These are phyloP conservation scores for Paraphaeosphaeria sporulosa DNA, from an alignment of 2,329 filamentous ascomycete genomes.

Conservation along the genomic window DNA sequence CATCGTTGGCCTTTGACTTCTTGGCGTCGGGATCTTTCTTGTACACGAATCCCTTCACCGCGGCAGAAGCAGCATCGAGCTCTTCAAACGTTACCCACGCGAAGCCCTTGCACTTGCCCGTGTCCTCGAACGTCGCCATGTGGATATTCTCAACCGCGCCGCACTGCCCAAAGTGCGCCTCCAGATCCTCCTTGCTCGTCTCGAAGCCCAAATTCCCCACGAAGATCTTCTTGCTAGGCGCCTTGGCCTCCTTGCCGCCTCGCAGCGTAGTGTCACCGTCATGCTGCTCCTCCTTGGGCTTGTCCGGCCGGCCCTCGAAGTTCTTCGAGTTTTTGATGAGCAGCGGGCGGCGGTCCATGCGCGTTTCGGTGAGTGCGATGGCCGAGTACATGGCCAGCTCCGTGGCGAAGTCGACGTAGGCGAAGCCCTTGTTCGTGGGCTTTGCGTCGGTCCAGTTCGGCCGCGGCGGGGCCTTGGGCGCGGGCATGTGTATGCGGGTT, in stretches of 20 bases:
- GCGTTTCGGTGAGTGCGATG: constrained; percentile 83
- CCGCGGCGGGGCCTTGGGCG: constrained; percentile 49
- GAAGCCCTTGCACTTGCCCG: constrained; percentile 97
- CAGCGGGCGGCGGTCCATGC: constrained; percentile 77
- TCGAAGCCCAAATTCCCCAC: constrained; percentile 68
- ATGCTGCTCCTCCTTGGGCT: constrained; percentile 54
- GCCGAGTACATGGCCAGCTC: constrained; percentile 75
- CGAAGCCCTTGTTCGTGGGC: constrained; percentile 87
- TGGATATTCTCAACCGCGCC: constrained; percentile 84
- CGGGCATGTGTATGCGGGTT: constrained; percentile 83
- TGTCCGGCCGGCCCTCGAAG: constrained; percentile 87
- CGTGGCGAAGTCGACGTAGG: constrained; percentile 89
- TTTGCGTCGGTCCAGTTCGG: constrained; percentile 54
- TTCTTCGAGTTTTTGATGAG: constrained; percentile 93
- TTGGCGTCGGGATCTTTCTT: constrained; percentile 63
- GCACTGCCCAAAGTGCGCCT: constrained; percentile 83
- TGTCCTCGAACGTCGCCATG: constrained; percentile 94
- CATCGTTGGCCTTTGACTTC: constrained; percentile 59
- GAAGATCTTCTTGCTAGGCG: constrained; percentile 82
- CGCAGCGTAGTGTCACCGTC: constrained; percentile 36
- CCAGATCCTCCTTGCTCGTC: constrained; percentile 75
- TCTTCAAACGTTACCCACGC: constrained; percentile 93
- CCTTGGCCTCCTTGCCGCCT: constrained; percentile 53
- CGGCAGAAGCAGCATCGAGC: constrained; percentile 74
- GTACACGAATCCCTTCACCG: constrained; percentile 82